Evolutionary conservation across 352 stramenopile genomes (phyloP), one percentile per base, ranked within the genome.

Genomic region (Phytophthora kernoviae): DNA sequence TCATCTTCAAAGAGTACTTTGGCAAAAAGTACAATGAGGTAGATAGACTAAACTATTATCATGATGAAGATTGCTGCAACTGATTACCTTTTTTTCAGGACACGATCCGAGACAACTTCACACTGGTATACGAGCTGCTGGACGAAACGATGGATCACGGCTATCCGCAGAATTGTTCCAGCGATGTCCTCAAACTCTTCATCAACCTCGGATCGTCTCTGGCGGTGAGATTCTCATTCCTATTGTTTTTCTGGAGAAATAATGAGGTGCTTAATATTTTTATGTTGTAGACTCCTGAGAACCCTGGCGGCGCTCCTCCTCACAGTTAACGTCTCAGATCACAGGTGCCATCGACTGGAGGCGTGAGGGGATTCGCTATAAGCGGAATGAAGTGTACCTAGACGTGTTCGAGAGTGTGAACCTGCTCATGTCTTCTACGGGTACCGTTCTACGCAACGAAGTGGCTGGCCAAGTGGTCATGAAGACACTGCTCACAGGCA

Each of bases 121-220:
- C 97, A 45, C 83, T 99, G 27, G 96, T 99, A 58, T 99, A 99
- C 60, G 97, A 99, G 81, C 86, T 99, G 26, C 93, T 99, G 66
- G 97, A 99, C 62, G 96, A 99, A 70, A 99, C 96, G 5, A 99
- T 99, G 94, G 97, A 99, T 79, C 98, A 98, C 87, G 97, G 97
- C 5, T 99, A 99, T 77, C 97, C 97, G 24, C 97, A 99, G 83
- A 99, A 98, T 75, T 98, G 94, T 72, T 94, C 94, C 20, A 97
- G 98, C 32, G 97, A 99, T 76, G 93, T 99, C 17, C 84, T 99
- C 65, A 98, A 98, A 68, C 86, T 98, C 56, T 99, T 99, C 77
- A 99, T 99, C 67, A 99, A 99, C 78, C 81, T 99, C 20, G 97
- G 96, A 6, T 87, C 75, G 8, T 77, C 88, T 27, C 72, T 83